Evolutionary conservation across 2,329 filamentous ascomycete species (phyloP), one percentile per base, ranked within the genome.

Genomic region (Alternaria gaisen): DNA sequence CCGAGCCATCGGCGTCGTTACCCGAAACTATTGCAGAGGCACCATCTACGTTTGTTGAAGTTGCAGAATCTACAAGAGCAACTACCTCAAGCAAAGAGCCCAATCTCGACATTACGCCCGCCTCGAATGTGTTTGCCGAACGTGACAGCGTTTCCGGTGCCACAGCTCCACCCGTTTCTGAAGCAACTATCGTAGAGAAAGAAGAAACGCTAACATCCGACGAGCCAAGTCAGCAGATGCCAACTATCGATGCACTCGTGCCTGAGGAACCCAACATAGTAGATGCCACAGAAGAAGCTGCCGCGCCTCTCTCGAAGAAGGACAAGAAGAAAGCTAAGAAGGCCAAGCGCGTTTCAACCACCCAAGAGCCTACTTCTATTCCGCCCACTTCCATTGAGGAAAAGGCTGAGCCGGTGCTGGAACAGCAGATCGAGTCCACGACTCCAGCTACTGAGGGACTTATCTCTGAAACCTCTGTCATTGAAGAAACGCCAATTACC

Each of bases 301-400:
- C 26, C 11, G 52, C 56, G 12, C 50, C 58, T 20, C 20, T 66
- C 6, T 63, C 64, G 32, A 67, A 67, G 52, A 70, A 67, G 26
- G 63, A 62, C 20, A 69, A 67, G 32, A 69, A 66, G 51, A 69
- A 71, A 46, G 61, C 56, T 1, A 70, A 67, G 60, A 71, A 71
- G 38, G 54, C 22, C 14, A 71, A 71, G 36, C 63, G 60, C 18
- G 63, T 57, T 24, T 66, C 65, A 20, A 47, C 66, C 24, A 50
- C 61, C 7, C 57, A 63, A 1, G 62, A 62, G 3, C 5, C 42
- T 2, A 40, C 52, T 16, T 63, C 59, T 5, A 46, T 56, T 8
- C 43, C 57, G 4, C 34, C 53, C 3, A 60, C 59, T 1, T 51
- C 65, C 0, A 7, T 47, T 9, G 65, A 67, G 20, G 58, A 63